phyloP scores from a whole-genome alignment of 2,329 filamentous ascomycete species.

The Cercospora canescens region DNA sequence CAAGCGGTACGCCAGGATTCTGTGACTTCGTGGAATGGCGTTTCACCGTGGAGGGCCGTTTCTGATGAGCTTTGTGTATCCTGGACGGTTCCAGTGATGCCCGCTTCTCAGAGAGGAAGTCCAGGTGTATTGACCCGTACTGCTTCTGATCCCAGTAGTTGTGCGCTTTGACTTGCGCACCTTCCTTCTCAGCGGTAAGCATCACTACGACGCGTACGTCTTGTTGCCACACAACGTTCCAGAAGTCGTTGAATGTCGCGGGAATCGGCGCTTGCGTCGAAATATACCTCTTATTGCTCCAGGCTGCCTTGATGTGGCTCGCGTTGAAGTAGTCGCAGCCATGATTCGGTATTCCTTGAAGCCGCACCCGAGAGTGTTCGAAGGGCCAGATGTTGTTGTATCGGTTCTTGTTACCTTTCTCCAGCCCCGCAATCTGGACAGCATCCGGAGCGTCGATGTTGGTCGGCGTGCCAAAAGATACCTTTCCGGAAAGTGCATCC shows the following conservation, averaged over 20 bases:
- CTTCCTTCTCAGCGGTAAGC: slow-evolving; percentile 91
- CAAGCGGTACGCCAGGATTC: slow-evolving; percentile 32
- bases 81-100: slow-evolving; percentile 68
- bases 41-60: slow-evolving; percentile 40
- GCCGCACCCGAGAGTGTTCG: slow-evolving; percentile 83
- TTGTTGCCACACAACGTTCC: slow-evolving; percentile 96
- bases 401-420: slow-evolving; percentile 91
- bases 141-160: slow-evolving; percentile 83
- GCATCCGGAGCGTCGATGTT: slow-evolving; percentile 25
- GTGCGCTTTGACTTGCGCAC: slow-evolving; percentile 91
- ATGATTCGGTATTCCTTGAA: slow-evolving; percentile 66
- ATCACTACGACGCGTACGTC: slow-evolving; percentile 94
- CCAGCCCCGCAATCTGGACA: slow-evolving; percentile 84
- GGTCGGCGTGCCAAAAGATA: slow-evolving; percentile 52
- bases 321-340: slow-evolving; percentile 95
- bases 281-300: slow-evolving; percentile 91
- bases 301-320: slow-evolving; percentile 75
- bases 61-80: slow-evolving; percentile 48
- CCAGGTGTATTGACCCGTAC: slow-evolving; percentile 76
- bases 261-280: slow-evolving; percentile 92
- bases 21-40: slow-evolving; percentile 40
- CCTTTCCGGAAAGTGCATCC: slow-evolving; percentile 66
- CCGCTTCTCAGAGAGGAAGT: slow-evolving; percentile 76
- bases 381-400: slow-evolving; percentile 99
- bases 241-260: slow-evolving; percentile 93